A percentile compares a stretch with the other conserved stretches of the same genome.
phyloP scores from a whole-genome alignment of 257 asterid genomes.

The Petrea volubilis region DNA sequence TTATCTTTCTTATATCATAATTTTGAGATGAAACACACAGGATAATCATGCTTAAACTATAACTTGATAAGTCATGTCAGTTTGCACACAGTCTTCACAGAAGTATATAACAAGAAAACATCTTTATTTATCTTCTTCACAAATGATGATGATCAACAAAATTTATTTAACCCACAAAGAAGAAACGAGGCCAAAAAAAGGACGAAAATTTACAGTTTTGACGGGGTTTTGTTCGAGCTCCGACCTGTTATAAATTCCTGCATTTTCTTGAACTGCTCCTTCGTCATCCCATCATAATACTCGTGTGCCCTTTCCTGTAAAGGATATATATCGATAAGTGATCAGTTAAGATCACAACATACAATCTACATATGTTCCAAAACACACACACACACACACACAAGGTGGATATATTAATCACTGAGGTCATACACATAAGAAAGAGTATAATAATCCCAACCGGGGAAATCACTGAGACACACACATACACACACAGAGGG shows the following conservation, averaged over 20 bases:
- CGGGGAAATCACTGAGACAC: neutral
- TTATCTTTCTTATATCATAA: neutral
- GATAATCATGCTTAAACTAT: neutral
- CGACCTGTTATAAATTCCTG: slow-evolving; percentile 86
- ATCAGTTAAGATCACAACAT: neutral
- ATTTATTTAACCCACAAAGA: slow-evolving; percentile 13
- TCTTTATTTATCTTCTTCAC: neutral
- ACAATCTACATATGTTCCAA: neutral
- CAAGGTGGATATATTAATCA: too few species aligned
- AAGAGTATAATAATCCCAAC: too few species aligned
- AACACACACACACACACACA: neutral
- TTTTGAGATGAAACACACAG: neutral
- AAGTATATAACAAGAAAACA: slow-evolving; percentile 2
- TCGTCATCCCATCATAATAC: slow-evolving; percentile 80
- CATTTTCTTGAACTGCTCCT: slow-evolving; percentile 89
- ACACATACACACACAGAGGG: neutral
- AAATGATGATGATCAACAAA: slow-evolving; percentile 4
- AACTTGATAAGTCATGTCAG: neutral
- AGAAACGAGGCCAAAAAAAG: neutral
- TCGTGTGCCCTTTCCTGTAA: slow-evolving; percentile 88
- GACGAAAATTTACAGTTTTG: slow-evolving; percentile 53
- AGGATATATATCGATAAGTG: neutral
- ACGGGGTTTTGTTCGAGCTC: slow-evolving; percentile 57
- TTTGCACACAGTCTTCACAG: neutral
- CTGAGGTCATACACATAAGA: too few species aligned